phyloP scores from a whole-genome alignment of 2,329 filamentous ascomycete species.

The Diaporthe amygdali region DNA sequence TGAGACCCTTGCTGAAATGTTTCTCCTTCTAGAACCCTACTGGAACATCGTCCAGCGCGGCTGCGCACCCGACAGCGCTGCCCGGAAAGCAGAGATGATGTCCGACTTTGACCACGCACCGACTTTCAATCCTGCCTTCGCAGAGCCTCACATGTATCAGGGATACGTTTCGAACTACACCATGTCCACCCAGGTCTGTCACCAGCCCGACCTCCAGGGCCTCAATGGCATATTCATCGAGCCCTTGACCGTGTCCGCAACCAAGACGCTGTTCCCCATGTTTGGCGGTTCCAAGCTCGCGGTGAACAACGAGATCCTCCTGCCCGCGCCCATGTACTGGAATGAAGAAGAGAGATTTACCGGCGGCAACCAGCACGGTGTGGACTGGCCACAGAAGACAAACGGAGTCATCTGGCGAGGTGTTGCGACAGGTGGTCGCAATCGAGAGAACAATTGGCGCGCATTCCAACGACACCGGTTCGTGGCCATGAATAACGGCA shows the following conservation, averaged over 20 bases:
- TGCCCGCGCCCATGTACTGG: constrained; percentile 75
- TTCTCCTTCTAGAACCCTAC: constrained; percentile 47
- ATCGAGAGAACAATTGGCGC: constrained; percentile 67
- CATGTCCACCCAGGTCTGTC: constrained; percentile 66
- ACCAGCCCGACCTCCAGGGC: constrained; percentile 66
- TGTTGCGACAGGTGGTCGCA: constrained; percentile 68
- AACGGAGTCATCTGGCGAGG: constrained; percentile 67
- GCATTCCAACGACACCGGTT: constrained; percentile 79
- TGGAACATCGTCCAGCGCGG: constrained; percentile 64
- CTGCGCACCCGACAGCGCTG: constrained; percentile 67
- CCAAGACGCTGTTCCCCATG: constrained; percentile 65
- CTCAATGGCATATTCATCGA: constrained; percentile 70
- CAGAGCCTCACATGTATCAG: constrained; percentile 54
- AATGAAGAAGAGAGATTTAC: constrained; percentile 66
- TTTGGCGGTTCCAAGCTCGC: constrained; percentile 73
- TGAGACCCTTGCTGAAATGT: neutral
- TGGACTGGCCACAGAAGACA: constrained; percentile 63
- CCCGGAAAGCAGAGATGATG: constrained; percentile 53
- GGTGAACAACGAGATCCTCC: constrained; percentile 73
- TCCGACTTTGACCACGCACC: constrained; percentile 51
- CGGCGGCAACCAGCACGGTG: constrained; percentile 58
- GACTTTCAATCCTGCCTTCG: constrained; percentile 49
- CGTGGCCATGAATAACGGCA: constrained; percentile 74
- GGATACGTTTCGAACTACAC: constrained; percentile 69
- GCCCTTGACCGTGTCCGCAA: constrained; percentile 61